These are phyloP conservation scores for Orbilia ellipsospora DNA, from an alignment of 2,329 filamentous ascomycete genomes.

Conservation along the genomic window DNA sequence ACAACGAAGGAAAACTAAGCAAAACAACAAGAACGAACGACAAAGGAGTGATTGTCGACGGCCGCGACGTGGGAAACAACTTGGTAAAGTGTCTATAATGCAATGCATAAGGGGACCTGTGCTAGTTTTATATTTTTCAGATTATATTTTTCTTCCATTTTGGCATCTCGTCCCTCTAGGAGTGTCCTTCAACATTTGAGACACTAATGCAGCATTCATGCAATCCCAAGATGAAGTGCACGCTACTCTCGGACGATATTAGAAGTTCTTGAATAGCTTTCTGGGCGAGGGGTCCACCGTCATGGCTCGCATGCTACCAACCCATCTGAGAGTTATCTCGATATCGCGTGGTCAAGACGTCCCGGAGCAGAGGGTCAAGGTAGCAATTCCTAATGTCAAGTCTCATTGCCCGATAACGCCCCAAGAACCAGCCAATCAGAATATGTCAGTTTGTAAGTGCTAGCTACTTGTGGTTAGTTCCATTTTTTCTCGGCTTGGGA, in stretches of 20 bases:
- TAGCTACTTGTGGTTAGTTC: slow-evolving; percentile 27
- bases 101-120: slow-evolving; percentile 17
- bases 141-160: slow-evolving; percentile 14
- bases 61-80: slow-evolving; percentile 25
- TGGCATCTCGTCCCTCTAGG: slow-evolving; percentile 1
- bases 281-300: slow-evolving; percentile 3
- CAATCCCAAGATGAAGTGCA: slow-evolving; percentile 1
- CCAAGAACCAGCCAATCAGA: slow-evolving; percentile 15
- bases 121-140: slow-evolving; percentile 40
- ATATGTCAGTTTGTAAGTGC: not conserved
- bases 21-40: slow-evolving; percentile 6
- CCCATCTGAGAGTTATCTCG: slow-evolving; percentile 6
- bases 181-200: slow-evolving; percentile 18
- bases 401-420: slow-evolving; percentile 1
- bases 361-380: slow-evolving; percentile 4
- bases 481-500: not conserved
- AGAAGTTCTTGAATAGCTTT: too few relatives aligned
- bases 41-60: slow-evolving; percentile 34
- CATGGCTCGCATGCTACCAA: not conserved
- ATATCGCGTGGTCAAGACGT: slow-evolving; percentile 38
- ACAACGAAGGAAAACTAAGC: slow-evolving; percentile 4
- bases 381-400: not conserved
- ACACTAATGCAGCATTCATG: slow-evolving; percentile 18
- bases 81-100: slow-evolving; percentile 26
- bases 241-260: slow-evolving; percentile 20